Evolutionary conservation across 2,329 filamentous ascomycete species (phyloP).

Genomic region (Exophiala xenobiotica): DNA sequence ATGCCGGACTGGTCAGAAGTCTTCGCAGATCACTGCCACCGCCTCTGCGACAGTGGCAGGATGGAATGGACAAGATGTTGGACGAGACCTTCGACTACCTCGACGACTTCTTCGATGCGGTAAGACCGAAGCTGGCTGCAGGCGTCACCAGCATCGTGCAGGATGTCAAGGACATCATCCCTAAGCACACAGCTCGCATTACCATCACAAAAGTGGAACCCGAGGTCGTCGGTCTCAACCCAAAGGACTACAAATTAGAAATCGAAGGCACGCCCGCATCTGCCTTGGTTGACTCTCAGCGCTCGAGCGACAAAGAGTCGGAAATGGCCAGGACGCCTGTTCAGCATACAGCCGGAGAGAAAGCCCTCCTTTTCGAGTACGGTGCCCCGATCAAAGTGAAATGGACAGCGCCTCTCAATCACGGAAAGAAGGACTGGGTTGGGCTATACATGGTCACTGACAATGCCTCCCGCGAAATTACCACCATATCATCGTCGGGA

Average conservation of each 20-base stretch:
- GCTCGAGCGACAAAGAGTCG: constrained; percentile 71
- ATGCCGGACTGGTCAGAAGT: constrained; percentile 89
- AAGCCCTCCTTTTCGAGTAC: constrained; percentile 80
- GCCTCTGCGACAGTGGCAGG: constrained; percentile 78
- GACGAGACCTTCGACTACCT: constrained; percentile 85
- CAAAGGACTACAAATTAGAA: constrained; percentile 74
- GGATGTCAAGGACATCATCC: constrained; percentile 84
- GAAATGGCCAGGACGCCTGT: constrained; percentile 66
- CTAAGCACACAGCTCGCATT: constrained; percentile 81
- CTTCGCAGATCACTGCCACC: constrained; percentile 82
- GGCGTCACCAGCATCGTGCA: constrained; percentile 84
- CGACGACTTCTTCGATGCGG: constrained; percentile 83
- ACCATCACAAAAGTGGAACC: constrained; percentile 77
- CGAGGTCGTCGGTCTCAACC: constrained; percentile 75
- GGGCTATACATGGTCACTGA: constrained; percentile 95
- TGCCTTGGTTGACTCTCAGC: constrained; percentile 55
- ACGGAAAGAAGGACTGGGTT: constrained; percentile 91
- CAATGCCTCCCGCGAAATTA: constrained; percentile 80
- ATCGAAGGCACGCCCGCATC: constrained; percentile 66
- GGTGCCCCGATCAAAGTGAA: constrained; percentile 84
- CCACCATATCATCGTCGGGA: constrained; percentile 79
- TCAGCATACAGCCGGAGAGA: constrained; percentile 57
- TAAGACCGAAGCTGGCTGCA: constrained; percentile 79
- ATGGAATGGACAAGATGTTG: constrained; percentile 81
- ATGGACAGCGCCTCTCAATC: constrained; percentile 85